Evolutionary conservation across 352 stramenopile species (phyloP).

Genomic region (Phytophthora crassamura): DNA sequence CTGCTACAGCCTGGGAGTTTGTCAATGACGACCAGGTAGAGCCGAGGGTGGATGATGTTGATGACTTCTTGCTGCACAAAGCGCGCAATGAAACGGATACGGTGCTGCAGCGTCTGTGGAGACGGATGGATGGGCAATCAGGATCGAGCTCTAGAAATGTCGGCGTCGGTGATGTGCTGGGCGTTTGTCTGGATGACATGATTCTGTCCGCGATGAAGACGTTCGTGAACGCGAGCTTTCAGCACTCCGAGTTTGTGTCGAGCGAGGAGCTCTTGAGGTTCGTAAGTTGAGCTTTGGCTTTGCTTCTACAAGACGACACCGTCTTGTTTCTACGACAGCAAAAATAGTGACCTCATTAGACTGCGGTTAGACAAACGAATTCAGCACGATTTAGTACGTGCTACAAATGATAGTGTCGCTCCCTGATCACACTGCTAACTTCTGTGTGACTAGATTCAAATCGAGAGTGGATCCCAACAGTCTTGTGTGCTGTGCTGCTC

Average conservation of each 20-base stretch:
- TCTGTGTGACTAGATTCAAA: slow-evolving; percentile 8
- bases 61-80: not conserved
- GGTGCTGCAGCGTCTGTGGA: not conserved
- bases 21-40: not conserved
- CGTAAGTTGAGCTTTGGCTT: not conserved
- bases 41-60: not conserved
- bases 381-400: slow-evolving; percentile 1
- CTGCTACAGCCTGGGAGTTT: not conserved
- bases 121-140: not conserved
- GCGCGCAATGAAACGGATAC: not conserved
- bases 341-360: slow-evolving; percentile 1
- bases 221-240: not conserved
- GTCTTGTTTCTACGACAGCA: slow-evolving; percentile 1
- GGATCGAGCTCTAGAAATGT: not conserved
- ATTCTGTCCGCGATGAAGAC: slow-evolving; percentile 1
- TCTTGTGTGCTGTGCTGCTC: slow-evolving; percentile 6
- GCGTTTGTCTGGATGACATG: not conserved
- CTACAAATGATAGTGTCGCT: not conserved
- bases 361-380: slow-evolving; percentile 4
- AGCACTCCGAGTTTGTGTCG: not conserved
- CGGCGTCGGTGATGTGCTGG: not conserved
- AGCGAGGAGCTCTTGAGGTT: not conserved
- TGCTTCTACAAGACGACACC: not conserved
- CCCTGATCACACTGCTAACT: not conserved
- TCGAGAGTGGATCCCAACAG: not conserved